Conservation (phyloP, 176 grass and related monocot genomes). For the Oryza meyeriana region DNA sequence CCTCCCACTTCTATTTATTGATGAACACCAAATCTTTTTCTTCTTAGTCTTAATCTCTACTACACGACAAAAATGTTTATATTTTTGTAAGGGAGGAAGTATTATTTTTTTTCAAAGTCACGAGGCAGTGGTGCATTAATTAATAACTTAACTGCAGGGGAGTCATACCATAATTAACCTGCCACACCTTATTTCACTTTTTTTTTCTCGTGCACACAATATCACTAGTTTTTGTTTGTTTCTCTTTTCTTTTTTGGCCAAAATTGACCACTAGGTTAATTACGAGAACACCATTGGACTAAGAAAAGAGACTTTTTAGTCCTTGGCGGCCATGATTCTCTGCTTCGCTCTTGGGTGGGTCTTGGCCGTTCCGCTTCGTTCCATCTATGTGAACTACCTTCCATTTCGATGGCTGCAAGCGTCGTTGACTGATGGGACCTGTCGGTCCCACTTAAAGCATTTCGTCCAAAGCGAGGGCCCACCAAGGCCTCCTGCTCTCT, state of each 20-base stretch:
- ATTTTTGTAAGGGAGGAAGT: too few relatives aligned
- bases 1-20: too few relatives aligned
- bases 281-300: neutral
- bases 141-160: neutral
- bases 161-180: neutral
- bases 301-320: neutral
- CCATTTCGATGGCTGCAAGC: slow-evolving; percentile 21
- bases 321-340: neutral
- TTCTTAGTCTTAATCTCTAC: too few relatives aligned
- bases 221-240: neutral
- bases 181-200: neutral
- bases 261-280: neutral
- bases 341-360: neutral
- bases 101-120: too few relatives aligned
- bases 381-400: neutral
- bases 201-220: neutral
- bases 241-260: neutral
- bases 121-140: too few relatives aligned
- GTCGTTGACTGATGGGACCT: slow-evolving; percentile 11
- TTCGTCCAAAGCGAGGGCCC: neutral
- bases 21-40: too few relatives aligned
- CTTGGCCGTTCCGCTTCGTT: neutral
- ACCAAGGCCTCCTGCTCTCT: neutral
- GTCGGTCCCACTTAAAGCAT: neutral
- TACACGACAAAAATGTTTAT: too few relatives aligned